Base-by-base conservation (phyloP, 1,284 basidiomycete genomes). In the Ganoderma sinense region DNA sequence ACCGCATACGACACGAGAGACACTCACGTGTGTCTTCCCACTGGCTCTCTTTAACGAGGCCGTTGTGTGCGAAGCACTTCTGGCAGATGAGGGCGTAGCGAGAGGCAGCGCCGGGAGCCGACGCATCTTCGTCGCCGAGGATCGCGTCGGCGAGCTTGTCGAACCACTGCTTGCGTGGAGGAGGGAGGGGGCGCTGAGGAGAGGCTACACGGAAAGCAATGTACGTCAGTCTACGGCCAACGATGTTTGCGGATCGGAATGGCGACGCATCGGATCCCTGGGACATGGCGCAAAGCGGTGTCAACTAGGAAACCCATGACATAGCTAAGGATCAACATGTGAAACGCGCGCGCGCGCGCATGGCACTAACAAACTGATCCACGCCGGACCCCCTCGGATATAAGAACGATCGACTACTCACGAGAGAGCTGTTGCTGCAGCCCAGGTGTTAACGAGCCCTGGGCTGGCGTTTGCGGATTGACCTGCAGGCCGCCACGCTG, bases 11-110 rank as follows among this genome's bases (percentile, higher is more conserved):
- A 58, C 43, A 39, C 10, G 48, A 51, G 23, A 26, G 48, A 26
- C 13, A 76, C 96, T 82, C 77, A 98, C 97, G 95, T 65, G 95
- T 90, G 71, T 95, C 91, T 76, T 96, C 93, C 90, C 95, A 98
- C 80, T 95, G 88, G 70, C 90, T 91, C 80, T 96, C 94, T 71
- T 94, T 93, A 4, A 97, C 94, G 11, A 99, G 86, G 0, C 97
- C 97, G 77, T 99, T 99, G 82, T 99, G 97, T 18, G 90, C 84
- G 78, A 96, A 97, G 80, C 97, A 99, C 74, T 92, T 92, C 70
- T 91, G 90, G 81, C 97, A 99, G 55, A 99, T 98, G 67, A 99
- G 87, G 1, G 97, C 98, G 77, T 97, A 99, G 70, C 94, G 91
- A 36, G 86, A 87, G 11, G 86, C 82, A 10, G 86, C 80, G 45